Percentiles rank a stretch among this genome's conserved stretches.
Conservation (phyloP, 1,139 yeast species). For the Sugiyamaella neomexicana region DNA sequence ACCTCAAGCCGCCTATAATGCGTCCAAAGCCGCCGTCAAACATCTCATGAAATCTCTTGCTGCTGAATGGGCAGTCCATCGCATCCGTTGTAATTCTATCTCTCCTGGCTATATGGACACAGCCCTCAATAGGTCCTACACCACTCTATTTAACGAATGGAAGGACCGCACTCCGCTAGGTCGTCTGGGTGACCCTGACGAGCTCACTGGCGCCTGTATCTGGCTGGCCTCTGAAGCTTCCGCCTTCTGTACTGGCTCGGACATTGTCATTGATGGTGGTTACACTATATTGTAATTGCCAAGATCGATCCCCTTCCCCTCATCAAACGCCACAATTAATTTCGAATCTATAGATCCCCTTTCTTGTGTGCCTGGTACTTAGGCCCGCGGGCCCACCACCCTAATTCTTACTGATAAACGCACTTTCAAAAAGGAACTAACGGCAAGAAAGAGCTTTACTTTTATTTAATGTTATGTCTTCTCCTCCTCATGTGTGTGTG, state of each 20-base stretch:
- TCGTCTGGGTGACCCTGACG: conserved; percentile 65
- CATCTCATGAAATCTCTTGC: conserved; percentile 56
- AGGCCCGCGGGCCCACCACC: neutral
- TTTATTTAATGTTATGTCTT: conserved; percentile 10
- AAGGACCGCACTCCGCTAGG: conserved; percentile 65
- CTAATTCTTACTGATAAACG: neutral
- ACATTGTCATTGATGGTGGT: conserved; percentile 69
- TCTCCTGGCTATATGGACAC: conserved; percentile 62
- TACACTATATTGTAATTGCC: conserved; percentile 45
- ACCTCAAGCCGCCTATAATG: conserved; percentile 67
- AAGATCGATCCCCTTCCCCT: neutral
- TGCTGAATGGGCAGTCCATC: conserved; percentile 59
- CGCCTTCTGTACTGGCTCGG: conserved; percentile 65
- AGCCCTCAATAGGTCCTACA: conserved; percentile 55
- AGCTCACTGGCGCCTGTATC: conserved; percentile 67
- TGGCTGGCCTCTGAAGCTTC: conserved; percentile 65
- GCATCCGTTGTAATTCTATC: conserved; percentile 55
- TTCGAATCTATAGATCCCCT: conserved; percentile 3
- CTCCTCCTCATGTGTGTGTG: neutral
- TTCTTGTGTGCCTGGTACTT: neutral
- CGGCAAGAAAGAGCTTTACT: conserved; percentile 9
- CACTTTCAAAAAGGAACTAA: conserved; percentile 1
- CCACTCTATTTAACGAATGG: conserved; percentile 52
- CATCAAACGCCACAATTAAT: neutral
- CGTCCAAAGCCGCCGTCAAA: conserved; percentile 61